phyloP scores from a whole-genome alignment of 2,329 filamentous ascomycete species.

The Diaporthe ilicicola region DNA sequence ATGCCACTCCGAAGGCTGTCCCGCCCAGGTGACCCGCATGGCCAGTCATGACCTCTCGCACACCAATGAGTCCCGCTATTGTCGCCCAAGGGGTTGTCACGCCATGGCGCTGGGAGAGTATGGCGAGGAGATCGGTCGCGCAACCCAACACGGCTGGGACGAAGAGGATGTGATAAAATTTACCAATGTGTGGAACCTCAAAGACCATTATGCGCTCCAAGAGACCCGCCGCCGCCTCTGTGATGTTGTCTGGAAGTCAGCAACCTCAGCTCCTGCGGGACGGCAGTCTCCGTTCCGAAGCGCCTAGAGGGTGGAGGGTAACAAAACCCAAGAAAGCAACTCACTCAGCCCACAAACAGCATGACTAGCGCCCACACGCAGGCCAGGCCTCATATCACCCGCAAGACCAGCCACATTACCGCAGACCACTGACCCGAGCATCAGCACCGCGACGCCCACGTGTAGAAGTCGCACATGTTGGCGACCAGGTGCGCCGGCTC shows the following conservation, averaged over 20 bases:
- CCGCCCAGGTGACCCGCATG: background rate
- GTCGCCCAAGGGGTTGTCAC: background rate
- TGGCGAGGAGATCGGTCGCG: background rate
- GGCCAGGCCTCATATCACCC: no score
- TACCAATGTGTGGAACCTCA: background rate
- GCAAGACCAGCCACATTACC: background rate
- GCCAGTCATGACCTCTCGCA: background rate
- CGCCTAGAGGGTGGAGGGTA: no score
- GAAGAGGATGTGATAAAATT: background rate
- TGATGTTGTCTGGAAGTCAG: background rate
- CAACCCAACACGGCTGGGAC: background rate
- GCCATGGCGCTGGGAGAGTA: background rate
- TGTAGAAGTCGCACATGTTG: background rate
- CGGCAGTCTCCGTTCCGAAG: background rate
- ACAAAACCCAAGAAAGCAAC: background rate
- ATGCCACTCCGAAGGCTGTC: background rate
- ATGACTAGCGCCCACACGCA: background rate
- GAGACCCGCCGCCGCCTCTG: background rate
- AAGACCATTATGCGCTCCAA: background rate
- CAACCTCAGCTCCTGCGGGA: no score
- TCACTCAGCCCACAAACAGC: slow-evolving; percentile 1
- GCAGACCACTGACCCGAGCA: background rate
- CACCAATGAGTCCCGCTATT: accelerated
- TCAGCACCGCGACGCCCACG: background rate
- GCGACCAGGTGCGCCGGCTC: background rate